Evolutionary conservation across 768 basidiomycete genomes (phyloP).

Genomic region (Suillus spraguei): DNA sequence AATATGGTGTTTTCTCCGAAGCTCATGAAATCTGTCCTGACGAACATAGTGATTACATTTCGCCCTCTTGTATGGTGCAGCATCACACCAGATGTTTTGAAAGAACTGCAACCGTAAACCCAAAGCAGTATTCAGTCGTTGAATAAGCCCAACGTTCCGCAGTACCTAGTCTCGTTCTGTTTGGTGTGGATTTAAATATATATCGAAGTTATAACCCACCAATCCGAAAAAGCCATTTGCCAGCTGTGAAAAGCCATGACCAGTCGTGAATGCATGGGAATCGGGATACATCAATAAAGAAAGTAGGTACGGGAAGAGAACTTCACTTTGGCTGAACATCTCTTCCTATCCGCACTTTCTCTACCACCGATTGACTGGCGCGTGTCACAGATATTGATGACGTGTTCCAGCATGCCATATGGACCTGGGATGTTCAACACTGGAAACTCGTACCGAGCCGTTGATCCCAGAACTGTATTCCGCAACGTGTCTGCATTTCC

Average conservation of each 20-base stretch:
- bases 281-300: not conserved
- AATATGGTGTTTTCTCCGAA: not conserved
- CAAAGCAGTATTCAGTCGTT: not conserved
- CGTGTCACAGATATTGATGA: not conserved
- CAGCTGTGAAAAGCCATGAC: not conserved
- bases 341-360: constrained; percentile 1
- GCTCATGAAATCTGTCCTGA: not conserved
- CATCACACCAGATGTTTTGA: not conserved
- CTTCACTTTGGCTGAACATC: not conserved
- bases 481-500: not conserved
- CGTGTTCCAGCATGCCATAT: no score
- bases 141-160: not conserved
- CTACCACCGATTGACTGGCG: not conserved
- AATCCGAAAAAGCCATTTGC: not conserved
- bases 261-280: not conserved
- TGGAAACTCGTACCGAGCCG: not conserved
- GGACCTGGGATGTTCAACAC: not conserved
- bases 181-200: not conserved
- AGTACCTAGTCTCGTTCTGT: not conserved
- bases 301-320: not conserved
- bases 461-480: not conserved
- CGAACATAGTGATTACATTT: not conserved
- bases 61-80: not conserved
- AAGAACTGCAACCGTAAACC: not conserved
- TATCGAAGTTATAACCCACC: not conserved